These are phyloP conservation scores for Globisporangium okanoganense DNA, from an alignment of 352 stramenopile species.

Conservation along the genomic window DNA sequence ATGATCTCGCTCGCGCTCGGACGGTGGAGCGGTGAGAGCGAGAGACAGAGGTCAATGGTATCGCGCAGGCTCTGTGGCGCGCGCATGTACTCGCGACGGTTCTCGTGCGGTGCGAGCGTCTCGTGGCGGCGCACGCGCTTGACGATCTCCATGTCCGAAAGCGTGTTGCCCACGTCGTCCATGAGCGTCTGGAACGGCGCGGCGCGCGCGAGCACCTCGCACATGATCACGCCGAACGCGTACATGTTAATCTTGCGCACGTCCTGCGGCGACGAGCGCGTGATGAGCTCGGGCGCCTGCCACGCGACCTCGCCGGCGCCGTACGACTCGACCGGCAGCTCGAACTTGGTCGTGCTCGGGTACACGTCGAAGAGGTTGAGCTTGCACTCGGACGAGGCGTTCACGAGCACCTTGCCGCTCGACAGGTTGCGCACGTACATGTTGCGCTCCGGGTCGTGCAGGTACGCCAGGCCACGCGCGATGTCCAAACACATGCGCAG, in stretches of 20 bases:
- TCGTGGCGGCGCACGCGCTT: constrained; percentile 36
- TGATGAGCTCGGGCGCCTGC: constrained; percentile 53
- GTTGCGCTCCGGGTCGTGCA: constrained; percentile 50
- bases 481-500: constrained; percentile 72
- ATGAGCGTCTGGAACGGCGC: constrained; percentile 45
- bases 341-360: constrained; percentile 29
- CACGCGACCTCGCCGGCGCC: constrained; percentile 50
- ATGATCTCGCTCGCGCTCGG: constrained; percentile 42
- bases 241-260: constrained; percentile 53
- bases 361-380: constrained; percentile 54
- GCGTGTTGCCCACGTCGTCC: constrained; percentile 42
- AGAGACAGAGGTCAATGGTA: constrained; percentile 43
- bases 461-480: constrained; percentile 51
- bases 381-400: constrained; percentile 42
- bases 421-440: constrained; percentile 45
- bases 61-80: constrained; percentile 34
- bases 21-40: constrained; percentile 49
- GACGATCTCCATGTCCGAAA: constrained; percentile 49
- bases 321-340: constrained; percentile 22
- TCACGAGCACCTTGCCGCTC: constrained; percentile 56
- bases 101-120: constrained; percentile 39
- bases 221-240: constrained; percentile 53
- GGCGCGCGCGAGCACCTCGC: constrained; percentile 48
- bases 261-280: constrained; percentile 36
- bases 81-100: constrained; percentile 31